Evolutionary conservation across 768 basidiomycete species (phyloP), one percentile per base, ranked within the genome.

Genomic region (Mycena indigotica): DNA sequence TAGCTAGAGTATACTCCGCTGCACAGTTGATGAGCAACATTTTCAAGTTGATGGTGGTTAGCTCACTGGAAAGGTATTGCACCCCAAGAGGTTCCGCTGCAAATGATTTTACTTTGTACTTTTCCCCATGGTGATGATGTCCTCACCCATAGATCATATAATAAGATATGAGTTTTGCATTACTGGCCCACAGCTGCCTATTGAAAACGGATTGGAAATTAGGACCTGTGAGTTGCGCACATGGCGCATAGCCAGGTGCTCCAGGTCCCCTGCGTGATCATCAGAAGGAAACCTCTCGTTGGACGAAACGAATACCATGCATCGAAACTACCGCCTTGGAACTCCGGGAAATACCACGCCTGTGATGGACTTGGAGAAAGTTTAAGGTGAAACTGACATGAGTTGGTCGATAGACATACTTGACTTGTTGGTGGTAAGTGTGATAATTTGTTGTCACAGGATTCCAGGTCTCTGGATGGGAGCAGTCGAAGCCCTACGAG

Each of bases 31-130:
- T n/a, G n/a, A n/a, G n/a, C n/a, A n/a, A n/a, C n/a, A n/a, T n/a
- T n/a, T n/a, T n/a, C n/a, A n/a, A n/a, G n/a, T n/a, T n/a, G n/a
- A n/a, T n/a, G 12, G 23, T 6, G 13, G 13, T n/a, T 6, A 15
- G 89, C 91, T 13, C 86, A 89, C 16, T 83, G 91, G 74, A 85
- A 89, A 1, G 92, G 88, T 40, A 93, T 74, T 10, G 78, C 88
- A 32, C 89, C 92, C 90, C 91, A 94, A 5, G 88, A 91, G 1
- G 92, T 93, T 29, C 92, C 91, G 10, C 91, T 92, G 59, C 35
- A 49, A 44, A 29, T 5, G 25, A 6, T 6, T n/a, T 17, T 17
- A 40, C 48, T 17, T 19, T 50, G 23, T n/a, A 6, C 10, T 28
- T 19, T 12, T 44, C 24, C 26, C 8, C n/a, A 5, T 25, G 8